Conservation (phyloP, 306 rosid species). For the Quercus ilex region DNA sequence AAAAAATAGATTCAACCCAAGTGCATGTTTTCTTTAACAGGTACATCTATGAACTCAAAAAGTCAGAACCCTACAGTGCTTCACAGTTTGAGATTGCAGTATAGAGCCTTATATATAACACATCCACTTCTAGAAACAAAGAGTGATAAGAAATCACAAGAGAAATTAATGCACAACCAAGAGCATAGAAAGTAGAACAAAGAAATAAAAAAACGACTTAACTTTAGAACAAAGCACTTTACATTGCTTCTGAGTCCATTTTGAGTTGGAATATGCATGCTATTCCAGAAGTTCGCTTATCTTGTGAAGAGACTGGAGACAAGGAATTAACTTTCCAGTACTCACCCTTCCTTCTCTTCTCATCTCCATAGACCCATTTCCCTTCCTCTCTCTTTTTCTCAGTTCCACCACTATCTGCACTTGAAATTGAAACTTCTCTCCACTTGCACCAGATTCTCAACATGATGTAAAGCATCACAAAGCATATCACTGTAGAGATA, state of each 20-base stretch:
- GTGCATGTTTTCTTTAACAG: neutral
- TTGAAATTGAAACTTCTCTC: constrained; percentile 71
- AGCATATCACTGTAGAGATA: constrained; percentile 70
- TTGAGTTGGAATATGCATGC: constrained; percentile 50
- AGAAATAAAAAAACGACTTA: neutral
- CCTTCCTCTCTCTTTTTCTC: constrained; percentile 34
- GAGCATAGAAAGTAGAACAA: neutral
- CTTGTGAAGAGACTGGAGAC: constrained; percentile 54
- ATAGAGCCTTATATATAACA: neutral
- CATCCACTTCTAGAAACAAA: neutral
- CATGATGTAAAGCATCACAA: constrained; percentile 71
- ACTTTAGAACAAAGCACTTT: constrained; percentile 16
- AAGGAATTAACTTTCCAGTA: constrained; percentile 77
- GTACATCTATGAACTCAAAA: neutral
- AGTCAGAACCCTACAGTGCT: neutral
- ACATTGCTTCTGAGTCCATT: constrained; percentile 41
- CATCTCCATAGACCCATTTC: constrained; percentile 41
- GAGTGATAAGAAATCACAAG: neutral
- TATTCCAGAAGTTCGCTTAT: constrained; percentile 46
- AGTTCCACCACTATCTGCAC: constrained; percentile 39
- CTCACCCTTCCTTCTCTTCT: constrained; percentile 53
- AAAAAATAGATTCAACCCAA: neutral
- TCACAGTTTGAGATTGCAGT: neutral
- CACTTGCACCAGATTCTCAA: constrained; percentile 91
- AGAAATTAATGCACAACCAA: neutral